Percentiles rank a stretch among this genome's conserved stretches.
Evolutionary conservation across 805 yeast species (phyloP).

Genomic region (Pichia eremophila): DNA sequence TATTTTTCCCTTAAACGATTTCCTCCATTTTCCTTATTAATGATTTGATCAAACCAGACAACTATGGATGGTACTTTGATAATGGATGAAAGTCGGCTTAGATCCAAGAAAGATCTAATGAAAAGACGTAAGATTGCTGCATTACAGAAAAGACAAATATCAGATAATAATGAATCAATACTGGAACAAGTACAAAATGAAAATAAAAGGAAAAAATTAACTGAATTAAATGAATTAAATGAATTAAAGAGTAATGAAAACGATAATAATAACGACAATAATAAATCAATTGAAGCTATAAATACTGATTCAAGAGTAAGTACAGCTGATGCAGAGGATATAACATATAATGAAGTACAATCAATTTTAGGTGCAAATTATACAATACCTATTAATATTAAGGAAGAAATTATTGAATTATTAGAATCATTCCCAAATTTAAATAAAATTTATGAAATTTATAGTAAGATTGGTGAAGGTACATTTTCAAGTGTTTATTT

Average conservation of each 20-base stretch:
- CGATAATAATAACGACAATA: not conserved
- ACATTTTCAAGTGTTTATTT: slow-evolving; percentile 66
- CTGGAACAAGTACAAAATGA: slow-evolving; percentile 6
- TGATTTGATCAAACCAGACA: no score
- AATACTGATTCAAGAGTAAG: not conserved
- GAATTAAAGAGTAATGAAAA: no score
- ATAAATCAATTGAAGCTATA: not conserved
- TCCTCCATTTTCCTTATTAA: no score
- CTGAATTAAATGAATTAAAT: not conserved
- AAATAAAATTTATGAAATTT: slow-evolving; percentile 28
- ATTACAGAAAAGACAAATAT: not conserved
- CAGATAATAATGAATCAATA: slow-evolving; percentile 3
- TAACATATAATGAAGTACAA: slow-evolving; percentile 4
- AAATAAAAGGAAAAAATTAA: not conserved
- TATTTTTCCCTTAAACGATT: no score
- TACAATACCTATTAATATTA: slow-evolving; percentile 15
- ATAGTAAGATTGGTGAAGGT: slow-evolving; percentile 65
- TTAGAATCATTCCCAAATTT: slow-evolving; percentile 24
- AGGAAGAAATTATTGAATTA: slow-evolving; percentile 27
- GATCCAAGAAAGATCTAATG: not conserved
- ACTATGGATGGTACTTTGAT: not conserved
- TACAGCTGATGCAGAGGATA: not conserved
- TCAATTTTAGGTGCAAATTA: not conserved
- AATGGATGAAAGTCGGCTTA: not conserved
- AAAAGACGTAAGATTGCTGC: not conserved